Percentiles rank a stretch among this genome's conserved stretches.
Evolutionary conservation across 805 yeast species (phyloP).

Genomic region (Vanderwaltozyma verrucispora): DNA sequence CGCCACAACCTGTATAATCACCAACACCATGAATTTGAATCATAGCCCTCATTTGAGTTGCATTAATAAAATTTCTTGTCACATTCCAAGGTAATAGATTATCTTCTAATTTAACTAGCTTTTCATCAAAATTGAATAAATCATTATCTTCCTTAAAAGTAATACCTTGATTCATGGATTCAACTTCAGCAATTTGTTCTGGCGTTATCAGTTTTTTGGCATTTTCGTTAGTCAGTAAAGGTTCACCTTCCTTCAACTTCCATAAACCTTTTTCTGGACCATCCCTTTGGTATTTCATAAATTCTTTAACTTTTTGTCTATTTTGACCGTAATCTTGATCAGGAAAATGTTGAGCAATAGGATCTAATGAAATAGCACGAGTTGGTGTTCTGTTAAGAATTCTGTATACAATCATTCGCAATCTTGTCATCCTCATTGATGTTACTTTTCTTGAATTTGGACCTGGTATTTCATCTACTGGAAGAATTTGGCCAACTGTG

Average conservation of each 20-base stretch:
- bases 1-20: conserved; percentile 86
- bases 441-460: conserved; percentile 96
- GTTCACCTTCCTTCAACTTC: conserved; percentile 66
- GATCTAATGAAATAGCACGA: conserved; percentile 71
- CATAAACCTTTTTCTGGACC: conserved; percentile 94
- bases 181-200: conserved; percentile 79
- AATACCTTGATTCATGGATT: conserved; percentile 90
- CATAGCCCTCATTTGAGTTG: conserved; percentile 97
- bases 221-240: conserved; percentile 64
- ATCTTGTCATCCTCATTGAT: conserved; percentile 78
- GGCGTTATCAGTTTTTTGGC: conserved; percentile 80
- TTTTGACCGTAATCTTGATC: conserved; percentile 97
- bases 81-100: conserved; percentile 91
- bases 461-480: conserved; percentile 92
- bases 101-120: conserved; percentile 60
- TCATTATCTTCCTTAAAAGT: conserved; percentile 77
- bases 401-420: conserved; percentile 88
- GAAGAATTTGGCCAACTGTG: conserved; percentile 85
- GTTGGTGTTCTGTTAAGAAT: conserved; percentile 67
- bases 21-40: conserved; percentile 89
- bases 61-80: conserved; percentile 82
- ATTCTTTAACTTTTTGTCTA: conserved; percentile 88
- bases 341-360: conserved; percentile 86
- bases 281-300: conserved; percentile 92
- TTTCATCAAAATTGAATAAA: conserved; percentile 36